phyloP scores from a whole-genome alignment of 331 rosid genomes.

The Saraca asoca region DNA sequence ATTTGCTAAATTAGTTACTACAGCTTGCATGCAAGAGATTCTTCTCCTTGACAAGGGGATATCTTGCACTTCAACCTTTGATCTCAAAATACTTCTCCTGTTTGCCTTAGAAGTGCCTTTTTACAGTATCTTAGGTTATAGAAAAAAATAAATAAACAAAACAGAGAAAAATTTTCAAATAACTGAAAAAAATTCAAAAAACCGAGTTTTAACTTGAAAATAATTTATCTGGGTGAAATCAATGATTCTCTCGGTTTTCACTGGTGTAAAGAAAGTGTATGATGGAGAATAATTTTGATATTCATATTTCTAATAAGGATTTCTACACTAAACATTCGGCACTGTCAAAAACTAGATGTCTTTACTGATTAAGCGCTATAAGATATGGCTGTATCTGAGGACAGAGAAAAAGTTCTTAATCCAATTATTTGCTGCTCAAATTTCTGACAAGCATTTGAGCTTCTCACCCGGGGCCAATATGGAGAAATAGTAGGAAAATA shows the following conservation, averaged over 20 bases:
- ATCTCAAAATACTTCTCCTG: too few species aligned
- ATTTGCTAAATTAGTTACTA: too few species aligned
- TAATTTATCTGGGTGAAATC: background rate
- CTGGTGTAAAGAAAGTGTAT: background rate
- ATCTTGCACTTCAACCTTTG: too few species aligned
- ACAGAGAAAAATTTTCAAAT: too few species aligned
- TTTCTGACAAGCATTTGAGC: background rate
- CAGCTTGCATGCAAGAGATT: too few species aligned
- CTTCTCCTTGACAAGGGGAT: too few species aligned
- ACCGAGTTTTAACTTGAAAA: background rate
- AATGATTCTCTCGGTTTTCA: slow-evolving; percentile 5
- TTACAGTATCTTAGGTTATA: too few species aligned
- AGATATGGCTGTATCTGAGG: background rate
- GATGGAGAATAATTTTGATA: background rate
- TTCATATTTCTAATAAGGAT: background rate
- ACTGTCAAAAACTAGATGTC: background rate
- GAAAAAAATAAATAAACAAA: too few species aligned
- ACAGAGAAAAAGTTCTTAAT: background rate
- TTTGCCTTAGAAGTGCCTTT: too few species aligned
- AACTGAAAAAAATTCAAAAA: too few species aligned
- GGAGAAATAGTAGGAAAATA: slow-evolving; percentile 6
- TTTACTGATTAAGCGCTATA: background rate
- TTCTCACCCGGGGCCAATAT: background rate
- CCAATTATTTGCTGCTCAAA: background rate
- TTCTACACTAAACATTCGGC: background rate